Conservation (phyloP, 805 yeast species). For the Barnettozyma sucrosica region DNA sequence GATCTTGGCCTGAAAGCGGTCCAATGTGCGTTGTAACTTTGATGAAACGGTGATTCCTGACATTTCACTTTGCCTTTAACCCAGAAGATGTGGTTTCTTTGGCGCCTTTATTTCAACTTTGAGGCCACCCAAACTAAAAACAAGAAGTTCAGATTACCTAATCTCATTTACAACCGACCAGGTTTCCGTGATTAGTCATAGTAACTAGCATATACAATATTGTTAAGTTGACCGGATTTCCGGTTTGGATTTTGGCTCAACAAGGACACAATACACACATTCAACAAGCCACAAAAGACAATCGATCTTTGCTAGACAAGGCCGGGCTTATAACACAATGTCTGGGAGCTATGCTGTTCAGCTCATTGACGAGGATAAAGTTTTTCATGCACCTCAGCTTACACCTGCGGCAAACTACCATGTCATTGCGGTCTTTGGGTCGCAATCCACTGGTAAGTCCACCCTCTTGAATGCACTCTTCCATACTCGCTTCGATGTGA, state of each 20-base stretch:
- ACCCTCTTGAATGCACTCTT: slow-evolving; percentile 83
- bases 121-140: too few species aligned
- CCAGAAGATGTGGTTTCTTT: neutral
- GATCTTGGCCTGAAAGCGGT: slow-evolving; percentile 63
- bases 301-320: neutral
- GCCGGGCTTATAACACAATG: neutral
- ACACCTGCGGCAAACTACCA: slow-evolving; percentile 47
- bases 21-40: slow-evolving; percentile 54
- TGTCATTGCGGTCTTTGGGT: slow-evolving; percentile 92
- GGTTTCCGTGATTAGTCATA: too few species aligned
- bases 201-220: too few species aligned
- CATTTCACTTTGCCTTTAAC: neutral
- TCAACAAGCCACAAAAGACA: neutral
- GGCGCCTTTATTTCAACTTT: neutral
- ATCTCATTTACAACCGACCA: too few species aligned
- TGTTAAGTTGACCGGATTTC: too few species aligned
- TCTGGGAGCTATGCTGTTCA: slow-evolving; percentile 30
- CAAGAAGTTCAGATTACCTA: too few species aligned
- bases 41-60: slow-evolving; percentile 18
- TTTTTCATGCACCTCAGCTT: slow-evolving; percentile 30
- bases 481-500: slow-evolving; percentile 84
- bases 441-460: slow-evolving; percentile 95
- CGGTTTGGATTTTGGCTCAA: neutral
- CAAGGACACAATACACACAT: neutral
- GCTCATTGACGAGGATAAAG: slow-evolving; percentile 47